phyloP scores from a whole-genome alignment of 345 rosid genomes.

The Arabis alpina region DNA sequence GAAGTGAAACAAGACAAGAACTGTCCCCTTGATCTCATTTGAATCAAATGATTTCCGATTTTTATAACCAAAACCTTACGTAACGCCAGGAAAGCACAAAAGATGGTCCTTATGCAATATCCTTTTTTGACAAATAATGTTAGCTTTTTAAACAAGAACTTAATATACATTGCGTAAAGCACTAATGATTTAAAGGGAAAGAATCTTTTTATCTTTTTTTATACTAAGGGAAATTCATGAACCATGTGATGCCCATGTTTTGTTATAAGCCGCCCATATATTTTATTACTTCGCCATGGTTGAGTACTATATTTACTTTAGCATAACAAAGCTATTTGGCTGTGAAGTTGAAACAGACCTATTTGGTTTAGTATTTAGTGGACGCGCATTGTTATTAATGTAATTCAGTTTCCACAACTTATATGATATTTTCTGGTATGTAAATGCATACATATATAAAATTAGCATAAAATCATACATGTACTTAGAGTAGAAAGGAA shows the following conservation, averaged over 20 bases:
- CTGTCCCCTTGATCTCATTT: conserved; percentile 35
- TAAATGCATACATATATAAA: no score
- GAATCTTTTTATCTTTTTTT: conserved; percentile 12
- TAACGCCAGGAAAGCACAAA: conserved; percentile 27
- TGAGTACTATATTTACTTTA: background rate
- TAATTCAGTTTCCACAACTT: no score
- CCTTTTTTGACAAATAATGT: background rate
- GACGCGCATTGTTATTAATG: no score
- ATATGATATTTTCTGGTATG: no score
- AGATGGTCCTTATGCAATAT: background rate
- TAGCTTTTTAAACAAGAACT: background rate
- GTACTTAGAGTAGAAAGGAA: no score
- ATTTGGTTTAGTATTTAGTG: no score
- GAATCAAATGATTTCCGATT: conserved; percentile 4
- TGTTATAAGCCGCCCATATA: background rate
- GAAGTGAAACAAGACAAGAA: conserved; percentile 32
- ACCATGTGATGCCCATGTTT: conserved; percentile 39
- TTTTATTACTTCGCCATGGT: background rate
- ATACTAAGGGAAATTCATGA: conserved; percentile 16
- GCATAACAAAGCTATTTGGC: no score
- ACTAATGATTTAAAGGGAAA: conserved; percentile 6
- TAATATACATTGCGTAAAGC: no score
- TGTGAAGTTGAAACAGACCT: no score
- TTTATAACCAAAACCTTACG: background rate
- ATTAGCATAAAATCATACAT: no score